phyloP scores from a whole-genome alignment of 441 rosid genomes.

The Biscutella auriculata region DNA sequence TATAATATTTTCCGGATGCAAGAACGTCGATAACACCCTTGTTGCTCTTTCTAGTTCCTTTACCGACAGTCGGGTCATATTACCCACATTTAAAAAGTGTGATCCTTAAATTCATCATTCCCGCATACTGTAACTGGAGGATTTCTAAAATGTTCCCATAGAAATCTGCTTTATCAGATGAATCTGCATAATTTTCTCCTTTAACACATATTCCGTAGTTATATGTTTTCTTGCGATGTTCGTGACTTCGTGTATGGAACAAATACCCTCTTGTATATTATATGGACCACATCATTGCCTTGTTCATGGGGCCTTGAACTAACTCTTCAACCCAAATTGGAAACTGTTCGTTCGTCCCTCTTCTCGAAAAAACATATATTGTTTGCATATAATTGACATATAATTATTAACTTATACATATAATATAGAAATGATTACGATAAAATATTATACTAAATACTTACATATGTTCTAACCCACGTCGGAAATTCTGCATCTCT shows the following conservation, averaged over 20 bases:
- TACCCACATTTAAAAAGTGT: not conserved
- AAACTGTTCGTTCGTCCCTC: too few relatives aligned
- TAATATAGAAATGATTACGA: too few relatives aligned
- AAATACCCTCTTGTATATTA: not conserved
- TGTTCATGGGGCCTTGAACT: not conserved
- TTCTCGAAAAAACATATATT: too few relatives aligned
- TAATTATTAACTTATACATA: too few relatives aligned
- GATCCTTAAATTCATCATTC: not conserved
- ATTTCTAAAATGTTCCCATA: not conserved
- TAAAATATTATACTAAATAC: too few relatives aligned
- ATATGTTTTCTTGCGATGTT: not conserved
- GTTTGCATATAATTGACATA: too few relatives aligned
- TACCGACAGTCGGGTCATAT: not conserved
- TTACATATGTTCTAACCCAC: too few relatives aligned
- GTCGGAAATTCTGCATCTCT: not conserved
- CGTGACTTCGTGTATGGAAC: not conserved
- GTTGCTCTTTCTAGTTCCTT: not conserved
- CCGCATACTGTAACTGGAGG: not conserved
- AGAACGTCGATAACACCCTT: not conserved
- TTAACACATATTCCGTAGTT: not conserved
- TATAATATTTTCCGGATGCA: too few relatives aligned
- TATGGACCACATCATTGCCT: not conserved
- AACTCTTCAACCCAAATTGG: not conserved
- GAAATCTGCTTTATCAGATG: not conserved
- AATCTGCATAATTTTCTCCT: not conserved